These are phyloP conservation scores for Sclerotinia trifoliorum DNA, from an alignment of 2,329 filamentous ascomycete species.

Conservation along the genomic window DNA sequence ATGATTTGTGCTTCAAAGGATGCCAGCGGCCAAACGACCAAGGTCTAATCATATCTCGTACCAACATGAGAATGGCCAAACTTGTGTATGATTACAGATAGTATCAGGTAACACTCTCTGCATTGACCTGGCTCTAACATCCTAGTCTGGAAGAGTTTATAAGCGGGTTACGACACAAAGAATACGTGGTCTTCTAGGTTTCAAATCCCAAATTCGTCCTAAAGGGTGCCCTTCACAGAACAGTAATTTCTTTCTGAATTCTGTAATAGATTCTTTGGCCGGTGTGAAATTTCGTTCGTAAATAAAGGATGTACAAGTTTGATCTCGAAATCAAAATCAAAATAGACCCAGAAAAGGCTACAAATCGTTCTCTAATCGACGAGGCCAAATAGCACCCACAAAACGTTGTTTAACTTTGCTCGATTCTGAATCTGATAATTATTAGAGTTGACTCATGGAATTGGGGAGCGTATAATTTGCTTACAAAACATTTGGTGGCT, in stretches of 20 bases:
- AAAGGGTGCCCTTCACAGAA: background rate
- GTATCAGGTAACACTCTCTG: background rate
- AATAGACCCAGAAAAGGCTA: background rate
- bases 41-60: too few relatives aligned
- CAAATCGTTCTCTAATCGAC: background rate
- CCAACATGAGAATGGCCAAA: background rate
- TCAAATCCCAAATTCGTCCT: too few relatives aligned
- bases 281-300: background rate
- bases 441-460: background rate
- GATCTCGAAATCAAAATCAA: too few relatives aligned
- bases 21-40: background rate
- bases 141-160: background rate
- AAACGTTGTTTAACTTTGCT: too few relatives aligned
- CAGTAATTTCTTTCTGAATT: too few relatives aligned
- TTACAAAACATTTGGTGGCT: background rate
- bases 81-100: background rate
- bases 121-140: background rate
- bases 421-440: too few relatives aligned
- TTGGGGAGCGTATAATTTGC: background rate
- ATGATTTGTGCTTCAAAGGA: background rate
- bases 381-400: background rate
- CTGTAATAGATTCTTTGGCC: fast-evolving
- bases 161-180: too few relatives aligned
- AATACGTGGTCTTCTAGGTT: too few relatives aligned
- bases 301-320: background rate